Conservation (phyloP, 2,329 filamentous ascomycete genomes). For the Stemphylium lycopersici region DNA sequence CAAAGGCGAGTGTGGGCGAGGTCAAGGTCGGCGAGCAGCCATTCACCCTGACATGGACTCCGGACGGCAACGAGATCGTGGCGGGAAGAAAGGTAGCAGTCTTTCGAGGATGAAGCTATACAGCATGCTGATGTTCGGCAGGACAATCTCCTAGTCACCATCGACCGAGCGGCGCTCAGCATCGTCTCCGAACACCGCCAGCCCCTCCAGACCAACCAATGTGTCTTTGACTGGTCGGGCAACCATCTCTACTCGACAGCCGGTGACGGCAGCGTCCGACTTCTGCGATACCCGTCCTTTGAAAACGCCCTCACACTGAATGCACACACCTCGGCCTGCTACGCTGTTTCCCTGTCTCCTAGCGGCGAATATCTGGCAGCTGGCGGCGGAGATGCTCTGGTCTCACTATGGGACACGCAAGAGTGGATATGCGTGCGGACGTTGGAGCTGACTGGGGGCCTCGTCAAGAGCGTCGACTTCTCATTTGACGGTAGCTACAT, state of each 20-base stretch:
- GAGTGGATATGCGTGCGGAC: conserved; percentile 79
- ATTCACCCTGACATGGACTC: conserved; percentile 75
- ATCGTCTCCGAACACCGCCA: conserved; percentile 67
- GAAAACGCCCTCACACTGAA: conserved; percentile 64
- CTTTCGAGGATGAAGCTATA: not conserved
- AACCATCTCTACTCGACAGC: conserved; percentile 73
- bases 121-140: conserved; percentile 34
- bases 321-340: conserved; percentile 75
- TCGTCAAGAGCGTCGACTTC: conserved; percentile 75
- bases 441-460: conserved; percentile 70
- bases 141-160: conserved; percentile 67
- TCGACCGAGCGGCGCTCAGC: conserved; percentile 65
- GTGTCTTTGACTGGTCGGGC: conserved; percentile 76
- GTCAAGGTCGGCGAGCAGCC: conserved; percentile 67
- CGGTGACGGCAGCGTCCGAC: conserved; percentile 71
- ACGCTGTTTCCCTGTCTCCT: conserved; percentile 72
- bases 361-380: conserved; percentile 74
- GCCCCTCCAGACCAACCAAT: conserved; percentile 70
- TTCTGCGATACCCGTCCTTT: conserved; percentile 59
- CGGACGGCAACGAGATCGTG: conserved; percentile 71
- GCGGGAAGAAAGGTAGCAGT: conserved; percentile 72
- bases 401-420: conserved; percentile 77
- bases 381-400: conserved; percentile 75
- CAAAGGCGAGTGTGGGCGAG: conserved; percentile 72
- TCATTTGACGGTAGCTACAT: conserved; percentile 79